Base-by-base conservation (phyloP, 495 filamentous ascomycete genomes). In the Rusavskia elegans region DNA sequence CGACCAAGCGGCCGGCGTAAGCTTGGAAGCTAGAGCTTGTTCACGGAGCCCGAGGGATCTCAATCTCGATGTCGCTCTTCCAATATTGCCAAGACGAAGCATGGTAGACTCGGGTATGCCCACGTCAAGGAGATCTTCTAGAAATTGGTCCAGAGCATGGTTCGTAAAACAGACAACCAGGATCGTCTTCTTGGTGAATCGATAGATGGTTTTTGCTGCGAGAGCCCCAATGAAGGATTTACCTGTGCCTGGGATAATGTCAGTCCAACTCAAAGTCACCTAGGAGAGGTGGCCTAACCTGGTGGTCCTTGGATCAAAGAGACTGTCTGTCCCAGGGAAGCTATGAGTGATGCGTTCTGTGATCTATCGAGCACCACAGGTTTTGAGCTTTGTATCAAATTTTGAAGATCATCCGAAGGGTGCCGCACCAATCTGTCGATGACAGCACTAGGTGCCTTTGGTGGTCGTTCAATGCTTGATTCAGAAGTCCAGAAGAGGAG, bases 141-240 rank as follows among this genome's bases (percentile, higher is more conserved):
- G 62, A 48, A 87, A 87, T 55, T 90, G 84, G 56, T 89, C 81
- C 0, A 87, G 63, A 0, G 85, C 84, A 64, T 92, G 86, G 56
- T 92, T 88, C 10, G 73, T 79, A 54, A 70, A 81, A 54, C 72
- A 75, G 27, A 87, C 61, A 1, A 87, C 78, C 1, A 90, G 64
- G 0, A 87, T 77, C 0, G 53, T 75, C 50, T 79, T 63, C 0
- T 50, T 38, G 0, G 79, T 76, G 40, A 67, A 58, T 21, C 81
- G 65, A 54, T 77, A 63, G 1, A 90, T 49, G 0, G 66, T 61
- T 51, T 84, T 84, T 0, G 78, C 76, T 16, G 86, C 57, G 3
- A 84, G 63, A 0, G 83, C 80, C 0, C 87, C 86, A 32, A 87
- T 77, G 53, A 88, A 86, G 0, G 83, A 86, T 52, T 90, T 89